These are phyloP conservation scores for Alternaria gaisen DNA, from an alignment of 2,329 filamentous ascomycete species.

Conservation along the genomic window DNA sequence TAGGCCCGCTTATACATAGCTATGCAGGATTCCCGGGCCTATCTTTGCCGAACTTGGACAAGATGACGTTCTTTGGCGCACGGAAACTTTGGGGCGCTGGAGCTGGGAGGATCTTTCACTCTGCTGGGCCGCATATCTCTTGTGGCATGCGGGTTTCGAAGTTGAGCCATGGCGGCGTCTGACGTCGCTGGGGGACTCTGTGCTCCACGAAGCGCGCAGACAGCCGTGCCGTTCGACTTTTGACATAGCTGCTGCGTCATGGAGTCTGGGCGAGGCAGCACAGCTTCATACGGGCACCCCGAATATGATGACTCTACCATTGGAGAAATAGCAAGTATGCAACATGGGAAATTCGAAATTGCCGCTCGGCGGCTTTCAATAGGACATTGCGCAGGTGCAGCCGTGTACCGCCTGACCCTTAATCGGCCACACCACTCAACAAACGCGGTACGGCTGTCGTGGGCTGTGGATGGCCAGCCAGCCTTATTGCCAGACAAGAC, in stretches of 20 bases:
- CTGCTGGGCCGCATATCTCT: constrained; percentile 19
- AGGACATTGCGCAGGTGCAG: neutral
- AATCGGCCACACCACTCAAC: constrained; percentile 15
- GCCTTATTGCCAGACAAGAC: constrained; percentile 19
- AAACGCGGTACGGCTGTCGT: neutral
- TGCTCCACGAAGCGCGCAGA: neutral
- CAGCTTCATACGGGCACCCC: neutral
- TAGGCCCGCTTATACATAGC: constrained; percentile 10
- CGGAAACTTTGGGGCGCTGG: constrained; percentile 11
- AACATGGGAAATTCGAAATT: neutral
- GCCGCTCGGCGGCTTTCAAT: constrained; percentile 9
- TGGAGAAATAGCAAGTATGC: neutral
- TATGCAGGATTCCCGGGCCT: constrained; percentile 9
- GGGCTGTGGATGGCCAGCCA: constrained; percentile 16
- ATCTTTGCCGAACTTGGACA: constrained; percentile 16
- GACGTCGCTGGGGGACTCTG: constrained; percentile 11
- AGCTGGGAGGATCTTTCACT: constrained; percentile 20
- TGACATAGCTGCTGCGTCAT: constrained; percentile 8
- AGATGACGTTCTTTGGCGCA: constrained; percentile 30
- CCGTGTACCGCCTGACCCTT: constrained; percentile 4
- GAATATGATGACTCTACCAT: neutral
- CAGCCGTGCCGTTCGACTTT: constrained; percentile 1
- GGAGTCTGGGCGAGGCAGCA: neutral
- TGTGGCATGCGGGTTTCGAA: constrained; percentile 14
- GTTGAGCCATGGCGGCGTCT: constrained; percentile 4